Percentiles rank a stretch among this genome's conserved stretches.
These are phyloP conservation scores for Lophiostoma macrostomum DNA, from an alignment of 495 filamentous ascomycete genomes.

Conservation along the genomic window DNA sequence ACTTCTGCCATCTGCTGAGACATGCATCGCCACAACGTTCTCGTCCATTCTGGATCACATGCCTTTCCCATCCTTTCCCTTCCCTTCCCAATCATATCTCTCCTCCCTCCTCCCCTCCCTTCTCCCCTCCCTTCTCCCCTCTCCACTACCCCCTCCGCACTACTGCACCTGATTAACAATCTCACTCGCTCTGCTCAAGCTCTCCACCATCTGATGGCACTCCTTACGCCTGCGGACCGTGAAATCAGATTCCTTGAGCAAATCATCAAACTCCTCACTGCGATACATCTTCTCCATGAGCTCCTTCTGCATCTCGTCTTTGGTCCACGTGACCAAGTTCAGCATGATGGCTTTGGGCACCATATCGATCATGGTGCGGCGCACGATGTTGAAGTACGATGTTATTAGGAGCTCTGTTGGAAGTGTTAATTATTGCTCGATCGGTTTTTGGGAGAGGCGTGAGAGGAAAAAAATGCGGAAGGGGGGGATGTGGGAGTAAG, in stretches of 20 bases:
- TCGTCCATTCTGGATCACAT: no score
- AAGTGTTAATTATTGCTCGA: conserved; percentile 17
- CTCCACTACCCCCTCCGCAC: background rate
- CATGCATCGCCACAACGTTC: no score
- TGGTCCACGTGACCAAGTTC: conserved; percentile 89
- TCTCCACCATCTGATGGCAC: conserved; percentile 99
- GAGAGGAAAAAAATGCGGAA: background rate
- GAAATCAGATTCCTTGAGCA: conserved; percentile 98
- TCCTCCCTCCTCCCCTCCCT: background rate
- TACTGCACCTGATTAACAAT: conserved; percentile 96
- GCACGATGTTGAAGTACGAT: conserved; percentile 97
- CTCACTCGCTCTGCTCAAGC: conserved; percentile 79
- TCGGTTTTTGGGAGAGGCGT: conserved; percentile 3
- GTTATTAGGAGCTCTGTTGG: conserved; percentile 81
- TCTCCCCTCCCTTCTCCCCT: background rate
- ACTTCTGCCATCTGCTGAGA: no score
- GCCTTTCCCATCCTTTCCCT: no score
- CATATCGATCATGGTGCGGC: conserved; percentile 99
- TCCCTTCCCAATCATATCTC: no score
- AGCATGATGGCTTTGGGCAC: conserved; percentile 99
- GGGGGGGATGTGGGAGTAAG: background rate
- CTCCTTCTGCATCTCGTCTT: conserved; percentile 98
- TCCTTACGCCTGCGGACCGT: conserved; percentile 93
- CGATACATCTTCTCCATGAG: conserved; percentile 98
- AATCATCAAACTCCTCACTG: conserved; percentile 79